Base-by-base conservation (phyloP, 768 basidiomycete species). In the Mycena metata region DNA sequence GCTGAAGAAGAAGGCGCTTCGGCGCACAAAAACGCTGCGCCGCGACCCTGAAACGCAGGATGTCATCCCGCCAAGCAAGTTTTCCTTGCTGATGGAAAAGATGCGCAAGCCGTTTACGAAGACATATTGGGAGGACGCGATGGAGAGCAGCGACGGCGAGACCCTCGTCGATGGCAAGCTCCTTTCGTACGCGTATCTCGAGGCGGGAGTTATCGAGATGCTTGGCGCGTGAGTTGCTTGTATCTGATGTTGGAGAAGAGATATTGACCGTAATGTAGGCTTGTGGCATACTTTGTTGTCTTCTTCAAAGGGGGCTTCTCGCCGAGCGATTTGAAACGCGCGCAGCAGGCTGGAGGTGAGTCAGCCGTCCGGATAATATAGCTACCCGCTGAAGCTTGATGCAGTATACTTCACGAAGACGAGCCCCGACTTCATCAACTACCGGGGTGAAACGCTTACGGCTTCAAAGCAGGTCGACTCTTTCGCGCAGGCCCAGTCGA, bases 251-350 rank as follows among this genome's bases (percentile, higher is more conserved):
- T 21, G n/a, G 49, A 12, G 33, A 13, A 13, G 26, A 60, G 13
- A 21, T 26, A 15, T 54, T 56, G 19, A 51, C 35, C 19, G 30
- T 19, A 30, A 2, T 54, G 21, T 65, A 91, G 89, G 11, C 72
- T 91, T n/a, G 77, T 88, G 15, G 84, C 86, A 8, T 91, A 91
- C 73, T 91, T 91, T 69, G 84, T 91, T 17, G 89, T 91, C 15
- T 91, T 91, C 75, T 84, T 80, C 78, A 87, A 87, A 76, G 80
- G 82, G 21, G 90, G 90, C 0, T 90, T 91, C 73, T 82, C 87
- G 2, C 90, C 90, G 5, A 76, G 67, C 21, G 90, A 91, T 74
- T 79, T 91, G 60, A 76, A 79, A 21, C 73, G 67, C 16, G 87
- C 90, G 1, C 90, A 91, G 72, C 73, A 81, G 54, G 59, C 66